Evolutionary conservation across 2,329 filamentous ascomycete species (phyloP), one percentile per base, ranked within the genome.

Genomic region (Aspergillus glaucus): DNA sequence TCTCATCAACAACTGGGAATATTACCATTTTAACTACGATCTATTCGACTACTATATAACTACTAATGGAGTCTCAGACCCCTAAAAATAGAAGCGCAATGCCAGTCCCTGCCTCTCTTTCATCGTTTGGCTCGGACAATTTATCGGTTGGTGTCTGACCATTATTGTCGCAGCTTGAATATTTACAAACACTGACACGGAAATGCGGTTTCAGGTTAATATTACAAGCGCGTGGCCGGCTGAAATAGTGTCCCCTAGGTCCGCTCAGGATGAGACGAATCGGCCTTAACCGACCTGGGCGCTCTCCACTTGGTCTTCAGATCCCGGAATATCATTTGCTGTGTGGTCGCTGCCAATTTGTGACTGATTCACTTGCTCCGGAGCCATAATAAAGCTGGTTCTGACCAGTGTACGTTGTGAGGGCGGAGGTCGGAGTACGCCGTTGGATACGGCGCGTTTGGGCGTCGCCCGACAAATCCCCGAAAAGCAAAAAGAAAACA

Each of bases 121-220:
- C 26, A 30, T 30, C 10, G 26, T 4, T 30, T 12, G 9, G 26
- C 12, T 28, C 10, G 26, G 26, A 12, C 10, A 30, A 5, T 30
- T 30, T 30, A 12, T 12, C 26, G 26, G 26, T 12, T 30, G 26
- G 26, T 30, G 10, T 5, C 26, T 30, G 26, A 17, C 34, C 34
- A 36, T 9, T 12, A 21, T 19, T 19, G 37, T 40, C 37, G 9
- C 37, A 40, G 15, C 15, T 40, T 43, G 41, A 43, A 22, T 26
- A 17, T 12, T 43, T 22, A 28, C 22, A 24, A 30, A 43, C 32
- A 40, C 22, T 12, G 8, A 6, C 46, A 55, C 47, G 47, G 44
- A 53, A 32, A 46, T 32, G 39, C 48, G 49, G 58, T 61, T 61
- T 61, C 54, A 55, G 26, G 43, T 56, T 58, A 51, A 52, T 53